Base-by-base conservation (phyloP, 2,329 filamentous ascomycete genomes). In the Didymellaceae sp. region DNA sequence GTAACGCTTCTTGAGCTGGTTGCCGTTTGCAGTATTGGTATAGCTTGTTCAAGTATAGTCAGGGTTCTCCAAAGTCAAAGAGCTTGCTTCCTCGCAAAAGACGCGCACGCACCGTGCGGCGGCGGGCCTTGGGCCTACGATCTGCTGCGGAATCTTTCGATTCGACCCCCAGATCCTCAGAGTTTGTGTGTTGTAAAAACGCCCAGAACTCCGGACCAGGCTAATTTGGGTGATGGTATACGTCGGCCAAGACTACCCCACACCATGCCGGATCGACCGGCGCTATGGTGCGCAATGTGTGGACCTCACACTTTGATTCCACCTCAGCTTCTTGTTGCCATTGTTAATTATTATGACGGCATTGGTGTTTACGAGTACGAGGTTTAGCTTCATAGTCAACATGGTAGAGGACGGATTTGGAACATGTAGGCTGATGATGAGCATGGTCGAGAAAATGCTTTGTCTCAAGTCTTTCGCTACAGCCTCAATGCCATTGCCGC, bases 191-290 rank as follows among this genome's bases (percentile, higher is more conserved):
- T 53, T 54, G 44, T 41, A 31, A 51, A 53, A 21, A 39, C 53
- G 53, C 55, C 57, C 26, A 43, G 51, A 24, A 32, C 31, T 54
- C 45, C 18, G 48, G 54, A 42, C 54, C 40, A 53, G 25, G 40
- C 58, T 48, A 22, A 33, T 57, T 61, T 49, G 26, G 59, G 55
- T 54, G 53, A 64, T 69, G 58, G 57, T 63, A 21, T 58, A 53
- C 63, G 68, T 69, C 32, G 54, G 66, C 66, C 68, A 67, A 71
- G 67, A 30, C 52, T 54, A 33, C 32, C 63, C 65, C 66, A 66
- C 66, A 68, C 47, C 33, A 53, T 34, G 30, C 49, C 61, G 60
- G 64, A 61, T 63, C 54, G 31, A 57, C 55, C 63, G 63, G 62
- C 56, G 48, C 47, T 40, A 10, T 45, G 45, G 32, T 40, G 35